These are phyloP conservation scores for Epichloe glyceriae DNA, from an alignment of 2,329 filamentous ascomycete species.

Conservation along the genomic window DNA sequence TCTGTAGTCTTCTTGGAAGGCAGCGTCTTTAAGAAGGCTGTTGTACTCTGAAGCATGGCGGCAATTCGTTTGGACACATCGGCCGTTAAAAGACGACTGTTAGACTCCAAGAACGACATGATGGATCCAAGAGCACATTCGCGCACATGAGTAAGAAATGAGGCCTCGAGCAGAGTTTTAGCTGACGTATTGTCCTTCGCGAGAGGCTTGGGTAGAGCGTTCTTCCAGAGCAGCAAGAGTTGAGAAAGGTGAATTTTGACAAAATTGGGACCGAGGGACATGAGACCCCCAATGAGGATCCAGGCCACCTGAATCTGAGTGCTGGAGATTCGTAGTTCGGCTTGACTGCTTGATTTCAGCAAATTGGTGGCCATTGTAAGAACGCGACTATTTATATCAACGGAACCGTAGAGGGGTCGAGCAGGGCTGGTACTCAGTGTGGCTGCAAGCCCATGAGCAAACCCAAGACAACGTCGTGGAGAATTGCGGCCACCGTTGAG, in stretches of 20 bases:
- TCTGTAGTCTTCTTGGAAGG: constrained; percentile 76
- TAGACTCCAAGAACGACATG: constrained; percentile 84
- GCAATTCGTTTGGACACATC: constrained; percentile 90
- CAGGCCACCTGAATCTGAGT: constrained; percentile 96
- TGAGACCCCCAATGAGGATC: constrained; percentile 91
- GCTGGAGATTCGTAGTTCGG: constrained; percentile 78
- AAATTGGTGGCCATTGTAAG: constrained; percentile 83
- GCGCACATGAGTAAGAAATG: constrained; percentile 84
- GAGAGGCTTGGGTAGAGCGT: constrained; percentile 87
- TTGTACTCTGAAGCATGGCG: constrained; percentile 89
- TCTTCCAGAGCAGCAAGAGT: constrained; percentile 89
- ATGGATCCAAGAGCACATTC: constrained; percentile 91
- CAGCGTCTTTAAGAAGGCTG: constrained; percentile 73
- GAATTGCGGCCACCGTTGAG: constrained; percentile 65
- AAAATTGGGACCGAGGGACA: constrained; percentile 94
- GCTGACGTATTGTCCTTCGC: constrained; percentile 81
- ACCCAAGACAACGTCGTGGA: constrained; percentile 73
- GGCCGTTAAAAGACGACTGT: constrained; percentile 77
- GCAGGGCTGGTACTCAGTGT: constrained; percentile 79
- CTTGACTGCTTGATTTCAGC: constrained; percentile 82
- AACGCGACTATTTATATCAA: constrained; percentile 88
- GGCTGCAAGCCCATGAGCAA: constrained; percentile 82
- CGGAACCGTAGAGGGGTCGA: constrained; percentile 83
- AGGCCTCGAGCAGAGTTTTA: constrained; percentile 74
- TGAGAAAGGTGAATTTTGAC: constrained; percentile 97